A percentile compares a stretch with the other conserved stretches of the same genome.
Conservation (phyloP, 164 flowering plant genomes). For the Tinospora cordifolia region DNA sequence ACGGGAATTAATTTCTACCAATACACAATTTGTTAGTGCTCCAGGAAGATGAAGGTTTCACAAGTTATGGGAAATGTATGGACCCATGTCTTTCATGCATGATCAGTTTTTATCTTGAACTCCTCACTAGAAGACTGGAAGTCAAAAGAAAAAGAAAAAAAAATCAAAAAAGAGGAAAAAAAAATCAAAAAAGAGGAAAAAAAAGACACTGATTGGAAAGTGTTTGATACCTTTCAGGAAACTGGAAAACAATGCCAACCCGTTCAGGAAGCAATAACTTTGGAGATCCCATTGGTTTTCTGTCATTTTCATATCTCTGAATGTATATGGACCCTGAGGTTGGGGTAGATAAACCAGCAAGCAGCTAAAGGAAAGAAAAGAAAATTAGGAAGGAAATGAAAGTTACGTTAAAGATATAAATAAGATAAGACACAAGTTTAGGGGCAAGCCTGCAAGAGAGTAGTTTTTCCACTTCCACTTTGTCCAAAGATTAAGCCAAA, state of each 20-base stretch:
- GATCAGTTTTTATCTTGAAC: no score
- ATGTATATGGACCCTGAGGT: slow-evolving; percentile 76
- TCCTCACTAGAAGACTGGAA: not conserved
- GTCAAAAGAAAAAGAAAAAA: not conserved
- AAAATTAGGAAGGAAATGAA: not conserved
- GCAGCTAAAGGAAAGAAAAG: slow-evolving; percentile 40
- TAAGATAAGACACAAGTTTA: slow-evolving; percentile 4
- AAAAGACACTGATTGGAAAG: not conserved
- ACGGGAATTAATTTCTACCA: no score
- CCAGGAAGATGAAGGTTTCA: no score
- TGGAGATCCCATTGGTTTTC: slow-evolving; percentile 43
- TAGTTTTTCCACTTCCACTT: slow-evolving; percentile 99
- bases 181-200: not conserved
- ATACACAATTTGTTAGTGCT: no score
- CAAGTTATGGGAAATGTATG: no score
- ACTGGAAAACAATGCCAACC: slow-evolving; percentile 96
- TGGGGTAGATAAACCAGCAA: slow-evolving; percentile 86
- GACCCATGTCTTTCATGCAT: no score
- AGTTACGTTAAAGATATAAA: not conserved
- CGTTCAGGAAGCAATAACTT: slow-evolving; percentile 52
- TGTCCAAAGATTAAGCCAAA: slow-evolving; percentile 92
- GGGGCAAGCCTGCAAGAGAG: slow-evolving; percentile 75
- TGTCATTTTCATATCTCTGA: slow-evolving; percentile 59
- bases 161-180: not conserved
- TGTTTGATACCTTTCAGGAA: slow-evolving; percentile 89